Evolutionary conservation across 371 early-diverging fungal genomes (phyloP).

Genomic region (Haplosporangium sp.): DNA sequence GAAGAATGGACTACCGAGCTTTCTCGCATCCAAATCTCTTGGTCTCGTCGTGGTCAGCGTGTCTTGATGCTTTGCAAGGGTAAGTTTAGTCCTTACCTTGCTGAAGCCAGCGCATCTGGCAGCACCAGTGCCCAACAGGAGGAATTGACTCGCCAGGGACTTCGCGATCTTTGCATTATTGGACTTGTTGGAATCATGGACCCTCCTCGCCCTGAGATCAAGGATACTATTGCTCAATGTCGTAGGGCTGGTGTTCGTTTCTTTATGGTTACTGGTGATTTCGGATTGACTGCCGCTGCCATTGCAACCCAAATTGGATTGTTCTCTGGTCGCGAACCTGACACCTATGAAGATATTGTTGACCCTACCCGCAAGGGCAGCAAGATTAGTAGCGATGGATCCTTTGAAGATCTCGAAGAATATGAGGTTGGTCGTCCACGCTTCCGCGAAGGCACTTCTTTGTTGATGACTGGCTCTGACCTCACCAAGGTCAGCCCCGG

Average conservation of each 20-base stretch:
- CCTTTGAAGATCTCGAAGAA: slow-evolving; percentile 16
- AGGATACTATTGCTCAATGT: slow-evolving; percentile 65
- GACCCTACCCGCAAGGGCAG: slow-evolving; percentile 23
- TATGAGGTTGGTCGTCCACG: slow-evolving; percentile 53
- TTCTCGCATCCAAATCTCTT: slow-evolving; percentile 62
- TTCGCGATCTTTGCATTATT: slow-evolving; percentile 62
- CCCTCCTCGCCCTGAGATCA: slow-evolving; percentile 78
- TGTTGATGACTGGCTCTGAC: slow-evolving; percentile 70
- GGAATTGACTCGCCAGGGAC: slow-evolving; percentile 47
- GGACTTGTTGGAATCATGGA: slow-evolving; percentile 80
- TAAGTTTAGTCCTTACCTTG: slow-evolving; percentile 45
- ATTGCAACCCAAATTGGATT: slow-evolving; percentile 80
- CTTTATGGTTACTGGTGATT: slow-evolving; percentile 87
- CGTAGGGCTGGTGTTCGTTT: slow-evolving; percentile 79
- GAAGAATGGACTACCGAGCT: slow-evolving; percentile 54
- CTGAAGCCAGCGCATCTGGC: slow-evolving; percentile 19
- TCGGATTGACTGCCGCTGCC: slow-evolving; percentile 75
- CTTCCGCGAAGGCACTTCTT: slow-evolving; percentile 50
- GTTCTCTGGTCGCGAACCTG: slow-evolving; percentile 58
- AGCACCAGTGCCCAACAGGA: slow-evolving; percentile 18
- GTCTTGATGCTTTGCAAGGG: slow-evolving; percentile 71
- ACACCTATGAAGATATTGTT: slow-evolving; percentile 58
- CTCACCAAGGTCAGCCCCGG: slow-evolving; percentile 61
- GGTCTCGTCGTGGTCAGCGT: slow-evolving; percentile 75
- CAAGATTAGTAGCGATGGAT: not conserved